Conservation (phyloP, 228 moss, liverwort and hornwort species). For the Sphagnum fallax region DNA sequence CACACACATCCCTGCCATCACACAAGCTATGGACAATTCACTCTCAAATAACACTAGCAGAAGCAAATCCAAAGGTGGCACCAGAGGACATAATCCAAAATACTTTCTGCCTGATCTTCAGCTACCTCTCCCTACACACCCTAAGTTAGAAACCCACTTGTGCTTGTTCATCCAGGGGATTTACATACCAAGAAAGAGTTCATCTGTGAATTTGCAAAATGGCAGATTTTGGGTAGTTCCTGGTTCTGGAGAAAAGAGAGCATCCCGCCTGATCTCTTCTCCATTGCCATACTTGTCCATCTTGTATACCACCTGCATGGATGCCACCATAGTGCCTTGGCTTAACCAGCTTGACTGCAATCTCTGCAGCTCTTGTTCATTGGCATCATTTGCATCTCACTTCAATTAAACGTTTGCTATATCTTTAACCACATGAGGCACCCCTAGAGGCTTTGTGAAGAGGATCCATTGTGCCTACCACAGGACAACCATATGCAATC, state of each 20-base stretch:
- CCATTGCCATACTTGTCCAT: constrained; percentile 45
- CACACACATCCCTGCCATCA: constrained; percentile 40
- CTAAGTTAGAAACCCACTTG: background rate
- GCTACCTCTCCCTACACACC: background rate
- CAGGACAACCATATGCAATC: constrained; percentile 50
- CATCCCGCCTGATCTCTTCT: constrained; percentile 27
- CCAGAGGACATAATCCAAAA: background rate
- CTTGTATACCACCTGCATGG: constrained; percentile 39
- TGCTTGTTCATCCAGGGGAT: too few relatives aligned
- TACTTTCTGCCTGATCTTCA: background rate
- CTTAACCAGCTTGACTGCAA: background rate
- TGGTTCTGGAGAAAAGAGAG: constrained; percentile 8
- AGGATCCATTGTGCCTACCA: constrained; percentile 12
- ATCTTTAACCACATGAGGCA: background rate
- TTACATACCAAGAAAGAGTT: constrained; percentile 38
- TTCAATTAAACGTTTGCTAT: background rate
- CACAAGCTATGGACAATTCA: background rate
- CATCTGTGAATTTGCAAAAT: constrained; percentile 26
- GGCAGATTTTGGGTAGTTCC: constrained; percentile 15
- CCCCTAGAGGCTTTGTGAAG: too few relatives aligned
- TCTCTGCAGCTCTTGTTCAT: too few relatives aligned
- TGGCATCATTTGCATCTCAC: background rate
- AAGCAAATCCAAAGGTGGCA: background rate
- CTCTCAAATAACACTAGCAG: too few relatives aligned
- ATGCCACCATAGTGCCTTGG: background rate